A percentile compares a stretch with the other conserved stretches of the same genome.
These are phyloP conservation scores for Naegleria fowleri DNA, from an alignment of 208 protist genomes.

Conservation along the genomic window DNA sequence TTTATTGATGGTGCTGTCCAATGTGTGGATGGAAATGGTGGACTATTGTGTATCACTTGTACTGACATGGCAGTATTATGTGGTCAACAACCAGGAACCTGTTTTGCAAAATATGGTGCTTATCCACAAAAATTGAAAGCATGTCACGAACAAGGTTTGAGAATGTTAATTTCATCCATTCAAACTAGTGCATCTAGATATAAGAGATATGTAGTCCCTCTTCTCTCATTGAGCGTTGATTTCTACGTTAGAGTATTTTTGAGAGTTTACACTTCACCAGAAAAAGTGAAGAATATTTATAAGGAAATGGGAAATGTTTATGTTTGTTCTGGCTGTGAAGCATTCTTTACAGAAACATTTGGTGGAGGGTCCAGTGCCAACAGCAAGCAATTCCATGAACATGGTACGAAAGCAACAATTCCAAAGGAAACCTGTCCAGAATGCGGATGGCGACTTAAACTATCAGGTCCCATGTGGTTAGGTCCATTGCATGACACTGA, in stretches of 20 bases:
- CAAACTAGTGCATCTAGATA: conserved; percentile 75
- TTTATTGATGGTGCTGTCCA: conserved; percentile 95
- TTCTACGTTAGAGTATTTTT: conserved; percentile 99
- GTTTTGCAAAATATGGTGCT: conserved; percentile 93
- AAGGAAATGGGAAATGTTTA: conserved; percentile 79
- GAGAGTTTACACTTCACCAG: conserved; percentile 80
- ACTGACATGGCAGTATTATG: conserved; percentile 96
- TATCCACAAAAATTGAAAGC: conserved; percentile 63
- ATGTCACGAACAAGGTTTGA: conserved; percentile 32
- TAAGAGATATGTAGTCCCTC: conserved; percentile 87
- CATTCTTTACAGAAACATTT: conserved; percentile 80
- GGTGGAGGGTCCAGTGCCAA: conserved; percentile 42
- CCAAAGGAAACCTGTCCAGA: conserved; percentile 53
- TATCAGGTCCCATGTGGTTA: conserved; percentile 86
- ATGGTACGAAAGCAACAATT: background rate
- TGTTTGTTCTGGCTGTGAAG: conserved; percentile 87
- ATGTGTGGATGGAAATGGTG: conserved; percentile 82
- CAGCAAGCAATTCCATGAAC: background rate
- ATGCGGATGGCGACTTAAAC: conserved; percentile 62
- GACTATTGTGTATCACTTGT: conserved; percentile 94
- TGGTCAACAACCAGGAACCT: conserved; percentile 91
- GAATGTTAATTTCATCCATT: background rate
- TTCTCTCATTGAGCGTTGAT: conserved; percentile 93
- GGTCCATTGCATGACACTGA: conserved; percentile 70
- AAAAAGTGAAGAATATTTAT: conserved; percentile 73